Conservation (phyloP, 2,329 filamentous ascomycete genomes). For the Phialophora tarda region DNA sequence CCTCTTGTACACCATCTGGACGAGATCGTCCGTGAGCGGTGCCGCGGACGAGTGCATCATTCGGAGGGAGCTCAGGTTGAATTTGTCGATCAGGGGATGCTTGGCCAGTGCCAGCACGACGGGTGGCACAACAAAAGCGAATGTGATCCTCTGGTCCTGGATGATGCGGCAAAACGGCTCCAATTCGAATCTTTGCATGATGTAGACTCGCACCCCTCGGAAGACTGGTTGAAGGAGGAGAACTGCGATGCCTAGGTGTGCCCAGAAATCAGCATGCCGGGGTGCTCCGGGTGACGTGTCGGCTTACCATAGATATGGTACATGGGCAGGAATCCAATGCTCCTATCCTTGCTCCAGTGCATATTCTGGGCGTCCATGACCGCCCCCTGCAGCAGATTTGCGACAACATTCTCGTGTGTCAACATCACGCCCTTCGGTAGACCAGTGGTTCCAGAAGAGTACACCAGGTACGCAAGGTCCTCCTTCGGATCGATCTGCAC, state of each 20-base stretch:
- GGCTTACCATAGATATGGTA: slow-evolving; percentile 77
- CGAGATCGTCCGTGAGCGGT: slow-evolving; percentile 78
- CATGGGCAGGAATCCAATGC: slow-evolving; percentile 81
- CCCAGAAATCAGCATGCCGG: neutral
- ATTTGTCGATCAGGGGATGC: slow-evolving; percentile 75
- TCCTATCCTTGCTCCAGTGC: slow-evolving; percentile 67
- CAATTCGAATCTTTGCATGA: slow-evolving; percentile 82
- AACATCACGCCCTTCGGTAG: slow-evolving; percentile 90
- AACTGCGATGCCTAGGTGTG: slow-evolving; percentile 68
- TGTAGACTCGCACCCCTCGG: slow-evolving; percentile 67
- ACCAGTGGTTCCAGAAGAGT: slow-evolving; percentile 88
- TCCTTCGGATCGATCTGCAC: slow-evolving; percentile 70
- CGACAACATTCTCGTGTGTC: slow-evolving; percentile 78
- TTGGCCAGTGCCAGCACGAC: slow-evolving; percentile 80
- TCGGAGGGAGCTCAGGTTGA: slow-evolving; percentile 77
- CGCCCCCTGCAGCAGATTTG: slow-evolving; percentile 68
- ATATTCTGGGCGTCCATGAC: slow-evolving; percentile 61
- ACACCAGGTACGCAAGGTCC: slow-evolving; percentile 83
- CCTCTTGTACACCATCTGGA: slow-evolving; percentile 73
- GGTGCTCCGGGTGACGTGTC: neutral
- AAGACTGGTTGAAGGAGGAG: slow-evolving; percentile 65
- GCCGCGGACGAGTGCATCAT: slow-evolving; percentile 88
- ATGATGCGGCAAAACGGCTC: slow-evolving; percentile 76
- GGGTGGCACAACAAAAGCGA: slow-evolving; percentile 80
- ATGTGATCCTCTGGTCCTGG: slow-evolving; percentile 75